phyloP scores from a whole-genome alignment of 2,329 filamentous ascomycete species.

The Arachnomyces sp. region DNA sequence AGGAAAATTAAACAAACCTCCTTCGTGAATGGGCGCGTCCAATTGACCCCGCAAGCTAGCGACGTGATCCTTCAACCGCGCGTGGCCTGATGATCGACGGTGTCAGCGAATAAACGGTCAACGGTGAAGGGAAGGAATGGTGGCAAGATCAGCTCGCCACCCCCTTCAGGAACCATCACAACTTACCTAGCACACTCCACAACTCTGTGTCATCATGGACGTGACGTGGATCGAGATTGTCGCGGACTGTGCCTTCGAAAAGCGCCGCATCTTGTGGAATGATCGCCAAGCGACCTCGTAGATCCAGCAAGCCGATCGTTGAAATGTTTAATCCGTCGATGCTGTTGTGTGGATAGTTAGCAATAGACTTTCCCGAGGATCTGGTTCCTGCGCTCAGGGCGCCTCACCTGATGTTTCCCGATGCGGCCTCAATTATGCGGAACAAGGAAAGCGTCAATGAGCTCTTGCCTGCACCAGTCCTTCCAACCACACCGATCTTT shows the following conservation, averaged over 20 bases:
- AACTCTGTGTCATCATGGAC: conserved; percentile 95
- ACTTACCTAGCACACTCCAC: conserved; percentile 86
- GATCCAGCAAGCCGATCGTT: conserved; percentile 78
- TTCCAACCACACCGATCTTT: conserved; percentile 92
- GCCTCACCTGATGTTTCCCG: conserved; percentile 60
- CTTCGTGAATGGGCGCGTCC: conserved; percentile 87
- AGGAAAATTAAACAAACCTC: conserved; percentile 55
- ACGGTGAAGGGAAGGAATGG: not conserved
- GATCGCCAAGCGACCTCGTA: conserved; percentile 83
- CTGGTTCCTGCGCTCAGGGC: not conserved
- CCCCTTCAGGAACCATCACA: conserved; percentile 4
- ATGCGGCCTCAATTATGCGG: conserved; percentile 82
- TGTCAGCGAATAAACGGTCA: conserved; percentile 26
- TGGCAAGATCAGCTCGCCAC: not conserved
- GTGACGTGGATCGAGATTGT: conserved; percentile 91
- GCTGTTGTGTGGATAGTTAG: conserved; percentile 33
- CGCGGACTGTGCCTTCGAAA: conserved; percentile 85
- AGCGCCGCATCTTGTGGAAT: conserved; percentile 96
- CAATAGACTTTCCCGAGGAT: conserved; percentile 2
- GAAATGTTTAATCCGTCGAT: conserved; percentile 89
- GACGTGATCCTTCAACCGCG: conserved; percentile 85
- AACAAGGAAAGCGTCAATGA: conserved; percentile 89
- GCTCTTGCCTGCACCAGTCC: conserved; percentile 93
- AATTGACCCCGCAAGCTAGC: conserved; percentile 78
- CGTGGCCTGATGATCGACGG: conserved; percentile 60